Base-by-base conservation (phyloP, 108 stramenopile genomes). In the Cyclotella cryptica region DNA sequence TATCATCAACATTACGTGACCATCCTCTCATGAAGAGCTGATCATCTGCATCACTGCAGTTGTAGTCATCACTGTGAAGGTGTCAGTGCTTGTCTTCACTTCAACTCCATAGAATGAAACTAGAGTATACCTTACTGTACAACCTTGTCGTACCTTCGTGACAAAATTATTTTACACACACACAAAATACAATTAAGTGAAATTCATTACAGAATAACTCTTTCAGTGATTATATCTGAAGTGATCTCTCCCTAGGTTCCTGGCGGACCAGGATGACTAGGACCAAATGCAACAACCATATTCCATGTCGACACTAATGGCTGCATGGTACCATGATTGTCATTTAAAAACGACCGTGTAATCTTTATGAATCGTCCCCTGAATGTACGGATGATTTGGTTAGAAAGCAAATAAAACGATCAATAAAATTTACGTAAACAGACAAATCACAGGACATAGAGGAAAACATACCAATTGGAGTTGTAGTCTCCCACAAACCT, bases 401-500 rank as follows among this genome's bases (percentile, higher is more conserved):
- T n/a, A 49, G 18, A 49, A n/a, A 49, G n/a, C 1, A 1, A 49
- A 49, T 49, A 49, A 1, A 49, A 49, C 3, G 47, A n/a, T 3
- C 47, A 49, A 9, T n/a, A 7, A 49, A 3, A 49, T n/a, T 1
- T n/a, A 9, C 15, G 9, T 49, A 3, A 49, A 49, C 18, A 7
- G 47, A n/a, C 15, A 17, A n/a, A n/a, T 49, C 6, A 35, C 35
- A 35, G 35, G 35, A 6, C 35, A 35, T 35, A 35, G 6, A 35
- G 4, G 35, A 35, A 35, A 35, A 49, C 47, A n/a, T 9, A 49
- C 73, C 74, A 76, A 64, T 83, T 76, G 0, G 75, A 76, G 61
- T 83, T 83, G 66, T 55, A 83, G 28, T 83, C 81, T 7, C 75
- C 70, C 22, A 83, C 71, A 47, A 72, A 75, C 40, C 51, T 39